Conservation (phyloP, 2,329 filamentous ascomycete genomes). For the Talaromyces sp. region DNA sequence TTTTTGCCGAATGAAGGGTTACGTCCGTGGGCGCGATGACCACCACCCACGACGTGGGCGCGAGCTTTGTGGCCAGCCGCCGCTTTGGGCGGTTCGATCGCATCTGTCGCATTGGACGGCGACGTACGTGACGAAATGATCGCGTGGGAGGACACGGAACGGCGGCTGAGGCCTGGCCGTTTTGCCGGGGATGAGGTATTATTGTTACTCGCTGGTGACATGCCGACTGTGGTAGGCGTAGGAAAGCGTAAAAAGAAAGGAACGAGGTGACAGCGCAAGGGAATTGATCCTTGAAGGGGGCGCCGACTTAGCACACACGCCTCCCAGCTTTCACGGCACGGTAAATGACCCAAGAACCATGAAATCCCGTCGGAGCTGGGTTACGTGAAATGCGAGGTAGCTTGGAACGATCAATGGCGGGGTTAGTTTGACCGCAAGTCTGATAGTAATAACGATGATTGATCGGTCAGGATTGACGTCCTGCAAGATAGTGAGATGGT, state of each 20-base stretch:
- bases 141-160: slow-evolving; percentile 35
- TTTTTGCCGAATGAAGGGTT: slow-evolving; percentile 41
- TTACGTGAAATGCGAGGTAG: not conserved
- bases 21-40: slow-evolving; percentile 34
- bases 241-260: not conserved
- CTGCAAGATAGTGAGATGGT: slow-evolving; percentile 7
- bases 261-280: not conserved
- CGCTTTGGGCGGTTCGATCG: slow-evolving; percentile 25
- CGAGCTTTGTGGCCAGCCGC: slow-evolving; percentile 27
- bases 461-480: slow-evolving; percentile 1
- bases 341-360: not conserved
- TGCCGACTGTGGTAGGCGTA: not conserved
- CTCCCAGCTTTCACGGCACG: not conserved
- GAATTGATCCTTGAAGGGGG: not conserved
- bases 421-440: not conserved
- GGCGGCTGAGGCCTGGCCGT: slow-evolving; percentile 34
- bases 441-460: not conserved
- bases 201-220: slow-evolving; percentile 10
- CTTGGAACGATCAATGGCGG: not conserved
- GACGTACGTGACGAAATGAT: slow-evolving; percentile 29
- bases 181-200: slow-evolving; percentile 34
- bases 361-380: not conserved
- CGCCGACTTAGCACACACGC: not conserved
- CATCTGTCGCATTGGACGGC: slow-evolving; percentile 18
- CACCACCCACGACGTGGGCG: slow-evolving; percentile 37